Base-by-base conservation (phyloP, 2,329 filamentous ascomycete genomes). In the Talaromyces funiculosus region DNA sequence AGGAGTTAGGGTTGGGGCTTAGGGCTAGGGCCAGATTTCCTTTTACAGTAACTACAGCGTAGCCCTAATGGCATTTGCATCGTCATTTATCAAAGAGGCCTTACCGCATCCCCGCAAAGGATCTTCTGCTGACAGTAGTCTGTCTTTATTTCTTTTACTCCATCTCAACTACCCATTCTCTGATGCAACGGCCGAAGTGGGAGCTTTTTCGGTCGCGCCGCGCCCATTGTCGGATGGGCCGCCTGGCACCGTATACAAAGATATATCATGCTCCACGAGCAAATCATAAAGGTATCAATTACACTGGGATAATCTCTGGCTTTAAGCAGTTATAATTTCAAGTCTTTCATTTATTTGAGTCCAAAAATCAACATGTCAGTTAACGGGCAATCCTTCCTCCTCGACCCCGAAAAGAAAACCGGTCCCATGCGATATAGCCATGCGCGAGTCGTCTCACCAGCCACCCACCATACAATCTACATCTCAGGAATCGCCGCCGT, bases 401-500 rank as follows among this genome's bases (percentile, higher is more conserved):
- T 67, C 45, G 68, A 73, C 57, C 72, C 73, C 14, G 62, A 68
- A 43, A 66, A 62, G 14, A 65, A 67, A 6, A 63, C 67, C 14
- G 67, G 68, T 1, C 49, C 65, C 3, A 73, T 68, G 8, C 59
- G 65, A 49, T 77, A 72, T 53, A 68, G 73, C 3, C 72, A 77
- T 31, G 75, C 75, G 1, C 73, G 75, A n/a, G 61, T 75, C 35
- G 69, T 70, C 2, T 70, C 73, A 1, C 59, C 67, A 5, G 63
- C 66, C 9, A 54, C 68, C 3, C 67, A 75, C 61, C 68, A 69
- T 35, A 77, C 74, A 26, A 72, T 78, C 24, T 77, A 77, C 66
- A 55, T 78, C 9, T 76, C 75, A 1, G 76, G 75, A 29, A 78
- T 70, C 3, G 73, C 76, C 1, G 71, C 70, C 54, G 65, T 70